phyloP scores from a whole-genome alignment of 2,329 filamentous ascomycete species.

The Aureobasidium sp. region DNA sequence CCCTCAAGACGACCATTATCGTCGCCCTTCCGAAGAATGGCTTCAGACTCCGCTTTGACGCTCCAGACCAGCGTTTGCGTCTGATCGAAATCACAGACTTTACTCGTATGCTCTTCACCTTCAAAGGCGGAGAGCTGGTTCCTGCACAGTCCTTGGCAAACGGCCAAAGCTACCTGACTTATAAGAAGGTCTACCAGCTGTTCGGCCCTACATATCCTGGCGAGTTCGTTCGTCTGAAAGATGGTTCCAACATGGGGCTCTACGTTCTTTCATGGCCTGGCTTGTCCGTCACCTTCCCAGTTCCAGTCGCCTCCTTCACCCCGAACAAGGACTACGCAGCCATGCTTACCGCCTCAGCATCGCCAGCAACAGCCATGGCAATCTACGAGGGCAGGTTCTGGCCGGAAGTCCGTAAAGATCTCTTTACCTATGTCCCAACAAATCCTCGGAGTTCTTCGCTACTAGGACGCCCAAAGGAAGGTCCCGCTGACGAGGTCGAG shows the following conservation, averaged over 20 bases:
- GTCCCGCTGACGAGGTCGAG: constrained; percentile 82
- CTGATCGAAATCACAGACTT: constrained; percentile 90
- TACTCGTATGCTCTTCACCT: constrained; percentile 70
- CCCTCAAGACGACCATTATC: constrained; percentile 65
- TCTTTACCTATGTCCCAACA: constrained; percentile 68
- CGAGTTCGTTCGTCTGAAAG: constrained; percentile 67
- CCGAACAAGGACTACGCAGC: constrained; percentile 74
- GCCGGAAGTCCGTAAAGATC: constrained; percentile 65
- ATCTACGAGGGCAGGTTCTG: constrained; percentile 87
- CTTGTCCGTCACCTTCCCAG: constrained; percentile 82
- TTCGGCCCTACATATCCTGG: constrained; percentile 90
- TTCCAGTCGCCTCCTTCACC: constrained; percentile 66
- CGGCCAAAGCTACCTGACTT: constrained; percentile 58
- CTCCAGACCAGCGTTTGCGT: constrained; percentile 80
- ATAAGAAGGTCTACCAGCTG: constrained; percentile 71
- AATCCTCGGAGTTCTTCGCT: constrained; percentile 65
- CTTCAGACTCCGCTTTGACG: constrained; percentile 83
- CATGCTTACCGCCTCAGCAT: constrained; percentile 68
- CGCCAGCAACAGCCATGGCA: constrained; percentile 76
- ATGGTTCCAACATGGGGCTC: constrained; percentile 52
- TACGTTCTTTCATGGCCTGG: constrained; percentile 94
- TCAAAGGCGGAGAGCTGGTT: constrained; percentile 44
- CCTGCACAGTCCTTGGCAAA: constrained; percentile 22
- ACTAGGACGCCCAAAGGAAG: constrained; percentile 62
- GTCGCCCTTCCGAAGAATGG: constrained; percentile 76